phyloP scores from a whole-genome alignment of 2,329 filamentous ascomycete species.

The Nemania abortiva region DNA sequence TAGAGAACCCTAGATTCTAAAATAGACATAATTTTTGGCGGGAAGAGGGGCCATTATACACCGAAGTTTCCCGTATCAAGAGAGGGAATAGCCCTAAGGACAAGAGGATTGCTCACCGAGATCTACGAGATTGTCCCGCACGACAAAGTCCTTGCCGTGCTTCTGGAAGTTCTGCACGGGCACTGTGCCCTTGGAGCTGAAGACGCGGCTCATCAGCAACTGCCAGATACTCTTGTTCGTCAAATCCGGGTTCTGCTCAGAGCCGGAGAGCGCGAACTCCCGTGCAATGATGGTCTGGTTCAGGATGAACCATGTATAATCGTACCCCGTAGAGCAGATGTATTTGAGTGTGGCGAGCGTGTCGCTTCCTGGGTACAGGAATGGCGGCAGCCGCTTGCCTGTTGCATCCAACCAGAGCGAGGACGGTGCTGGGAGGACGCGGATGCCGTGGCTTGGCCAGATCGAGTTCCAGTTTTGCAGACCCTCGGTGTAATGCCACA shows the following conservation, averaged over 20 bases:
- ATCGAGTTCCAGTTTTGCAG: conserved; percentile 72
- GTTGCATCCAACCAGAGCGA: conserved; percentile 73
- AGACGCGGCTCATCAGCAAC: conserved; percentile 62
- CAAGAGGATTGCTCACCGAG: conserved; percentile 47
- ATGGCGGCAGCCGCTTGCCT: conserved; percentile 68
- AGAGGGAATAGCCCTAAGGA: too few species aligned
- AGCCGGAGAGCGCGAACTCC: conserved; percentile 72
- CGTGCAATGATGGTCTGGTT: conserved; percentile 69
- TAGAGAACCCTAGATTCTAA: too few species aligned
- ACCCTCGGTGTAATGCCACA: conserved; percentile 77
- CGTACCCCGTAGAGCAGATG: conserved; percentile 71
- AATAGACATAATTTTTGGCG: too few species aligned
- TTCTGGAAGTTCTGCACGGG: conserved; percentile 70
- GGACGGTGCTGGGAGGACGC: conserved; percentile 70
- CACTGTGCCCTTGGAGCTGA: conserved; percentile 64
- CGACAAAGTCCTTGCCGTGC: conserved; percentile 70
- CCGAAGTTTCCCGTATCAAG: too few species aligned
- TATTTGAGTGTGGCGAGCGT: conserved; percentile 69
- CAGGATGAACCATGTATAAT: conserved; percentile 74
- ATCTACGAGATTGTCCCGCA: conserved; percentile 66
- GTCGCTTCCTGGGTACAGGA: conserved; percentile 68
- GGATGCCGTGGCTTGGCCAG: conserved; percentile 71
- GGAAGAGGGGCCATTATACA: too few species aligned
- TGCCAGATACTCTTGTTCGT: conserved; percentile 68
- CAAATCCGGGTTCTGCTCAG: conserved; percentile 72